Percentiles rank a stretch among this genome's conserved stretches.
Conservation (phyloP, 345 rosid species). For the Gossypioides kirkii region DNA sequence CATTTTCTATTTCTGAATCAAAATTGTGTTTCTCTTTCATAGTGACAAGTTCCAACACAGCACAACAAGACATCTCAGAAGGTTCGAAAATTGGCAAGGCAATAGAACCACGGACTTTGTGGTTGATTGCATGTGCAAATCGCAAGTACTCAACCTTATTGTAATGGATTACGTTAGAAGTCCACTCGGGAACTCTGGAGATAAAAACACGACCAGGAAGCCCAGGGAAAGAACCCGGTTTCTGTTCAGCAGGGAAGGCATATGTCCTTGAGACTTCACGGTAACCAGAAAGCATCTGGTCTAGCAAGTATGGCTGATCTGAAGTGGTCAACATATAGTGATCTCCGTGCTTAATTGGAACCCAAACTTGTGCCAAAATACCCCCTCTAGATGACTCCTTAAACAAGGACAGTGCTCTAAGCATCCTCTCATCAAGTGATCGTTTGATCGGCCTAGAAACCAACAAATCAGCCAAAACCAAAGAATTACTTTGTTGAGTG, state of each 20-base stretch:
- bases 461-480: slow-evolving; percentile 18
- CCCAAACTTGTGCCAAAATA: slow-evolving; percentile 84
- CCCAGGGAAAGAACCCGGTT: slow-evolving; percentile 54
- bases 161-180: slow-evolving; percentile 72
- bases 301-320: slow-evolving; percentile 81
- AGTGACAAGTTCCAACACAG: slow-evolving; percentile 87
- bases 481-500: slow-evolving; percentile 20
- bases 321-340: slow-evolving; percentile 58
- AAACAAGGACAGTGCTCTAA: slow-evolving; percentile 63
- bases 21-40: slow-evolving; percentile 69
- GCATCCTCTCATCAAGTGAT: slow-evolving; percentile 81
- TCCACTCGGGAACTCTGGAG: slow-evolving; percentile 89
- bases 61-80: slow-evolving; percentile 52
- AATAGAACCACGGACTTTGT: slow-evolving; percentile 71
- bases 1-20: slow-evolving; percentile 69
- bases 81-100: slow-evolving; percentile 75
- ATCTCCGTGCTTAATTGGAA: slow-evolving; percentile 60
- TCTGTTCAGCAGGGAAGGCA: slow-evolving; percentile 64
- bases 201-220: slow-evolving; percentile 90
- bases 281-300: slow-evolving; percentile 70
- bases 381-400: slow-evolving; percentile 78
- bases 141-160: slow-evolving; percentile 59
- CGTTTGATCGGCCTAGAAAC: slow-evolving; percentile 40
- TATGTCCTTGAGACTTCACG: slow-evolving; percentile 78
- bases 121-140: slow-evolving; percentile 53